Conservation (phyloP, 1,139 yeast species). For the Yamadazyma diddensiae region DNA sequence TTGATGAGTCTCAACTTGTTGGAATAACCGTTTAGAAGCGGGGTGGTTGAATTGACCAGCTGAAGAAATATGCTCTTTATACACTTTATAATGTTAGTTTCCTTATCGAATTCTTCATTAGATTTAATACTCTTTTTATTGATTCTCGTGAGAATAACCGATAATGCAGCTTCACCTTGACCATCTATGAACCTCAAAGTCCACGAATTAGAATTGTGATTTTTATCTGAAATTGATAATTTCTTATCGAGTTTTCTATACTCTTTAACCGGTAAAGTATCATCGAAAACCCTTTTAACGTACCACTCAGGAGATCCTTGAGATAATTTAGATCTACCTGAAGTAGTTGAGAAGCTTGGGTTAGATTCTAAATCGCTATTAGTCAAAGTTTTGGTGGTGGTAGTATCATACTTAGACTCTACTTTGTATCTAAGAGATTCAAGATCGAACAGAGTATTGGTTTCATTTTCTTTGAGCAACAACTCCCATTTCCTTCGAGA, state of each 20-base stretch:
- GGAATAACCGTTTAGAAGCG: constrained; percentile 13
- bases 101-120: constrained; percentile 45
- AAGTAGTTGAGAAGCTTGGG: constrained; percentile 1
- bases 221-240: constrained; percentile 19
- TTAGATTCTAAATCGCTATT: constrained; percentile 9
- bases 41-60: constrained; percentile 7
- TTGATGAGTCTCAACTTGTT: constrained; percentile 33
- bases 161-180: constrained; percentile 46
- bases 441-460: constrained; percentile 37
- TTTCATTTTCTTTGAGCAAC: constrained; percentile 40
- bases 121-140: constrained; percentile 44
- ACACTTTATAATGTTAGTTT: constrained; percentile 37
- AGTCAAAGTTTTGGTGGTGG: constrained; percentile 4
- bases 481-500: constrained; percentile 46
- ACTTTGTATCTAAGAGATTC: constrained; percentile 12
- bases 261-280: constrained; percentile 32
- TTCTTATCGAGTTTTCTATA: constrained; percentile 35
- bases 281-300: constrained; percentile 36
- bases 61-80: constrained; percentile 31
- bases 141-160: constrained; percentile 37
- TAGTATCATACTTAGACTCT: constrained; percentile 1
- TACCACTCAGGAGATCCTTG: constrained; percentile 47
- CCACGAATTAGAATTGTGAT: constrained; percentile 28
- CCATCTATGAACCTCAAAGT: constrained; percentile 30
- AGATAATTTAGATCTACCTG: constrained; percentile 13